A percentile compares a stretch with the other conserved stretches of the same genome.
phyloP scores from a whole-genome alignment of 192 early-diverging fungal genomes.

The Backusella australiensis region DNA sequence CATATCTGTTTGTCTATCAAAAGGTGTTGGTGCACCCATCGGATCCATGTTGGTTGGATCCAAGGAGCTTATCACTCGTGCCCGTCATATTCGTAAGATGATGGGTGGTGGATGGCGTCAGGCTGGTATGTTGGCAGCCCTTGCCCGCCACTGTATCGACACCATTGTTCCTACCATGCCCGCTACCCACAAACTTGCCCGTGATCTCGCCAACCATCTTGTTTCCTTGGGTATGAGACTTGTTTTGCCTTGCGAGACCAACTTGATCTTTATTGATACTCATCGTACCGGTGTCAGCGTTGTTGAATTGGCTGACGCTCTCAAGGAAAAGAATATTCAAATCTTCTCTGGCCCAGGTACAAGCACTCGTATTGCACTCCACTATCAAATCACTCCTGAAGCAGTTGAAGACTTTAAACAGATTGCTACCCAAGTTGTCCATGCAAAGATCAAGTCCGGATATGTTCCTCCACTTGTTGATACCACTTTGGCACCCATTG shows the following conservation, averaged over 20 bases:
- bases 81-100: conserved; percentile 83
- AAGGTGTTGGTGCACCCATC: conserved; percentile 91
- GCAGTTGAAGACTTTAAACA: conserved; percentile 51
- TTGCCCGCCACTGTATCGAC: conserved; percentile 70
- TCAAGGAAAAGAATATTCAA: conserved; percentile 50
- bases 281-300: conserved; percentile 44
- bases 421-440: conserved; percentile 17
- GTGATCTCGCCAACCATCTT: conserved; percentile 61
- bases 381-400: conserved; percentile 63
- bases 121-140: conserved; percentile 81
- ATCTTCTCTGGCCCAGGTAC: conserved; percentile 48
- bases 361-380: conserved; percentile 61
- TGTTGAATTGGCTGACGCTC: conserved; percentile 40
- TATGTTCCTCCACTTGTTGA: not conserved
- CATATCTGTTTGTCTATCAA: conserved; percentile 85
- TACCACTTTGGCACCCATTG: not conserved
- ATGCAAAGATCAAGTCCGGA: not conserved
- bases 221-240: conserved; percentile 58
- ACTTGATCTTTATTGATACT: conserved; percentile 84
- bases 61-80: conserved; percentile 66
- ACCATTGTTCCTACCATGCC: conserved; percentile 70
- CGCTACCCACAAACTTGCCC: conserved; percentile 64
- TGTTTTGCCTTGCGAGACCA: conserved; percentile 72
- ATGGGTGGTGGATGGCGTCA: conserved; percentile 96
- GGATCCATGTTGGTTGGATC: conserved; percentile 83